Evolutionary conservation across 2,329 filamentous ascomycete genomes (phyloP).

Genomic region (Fusarium siculi): DNA sequence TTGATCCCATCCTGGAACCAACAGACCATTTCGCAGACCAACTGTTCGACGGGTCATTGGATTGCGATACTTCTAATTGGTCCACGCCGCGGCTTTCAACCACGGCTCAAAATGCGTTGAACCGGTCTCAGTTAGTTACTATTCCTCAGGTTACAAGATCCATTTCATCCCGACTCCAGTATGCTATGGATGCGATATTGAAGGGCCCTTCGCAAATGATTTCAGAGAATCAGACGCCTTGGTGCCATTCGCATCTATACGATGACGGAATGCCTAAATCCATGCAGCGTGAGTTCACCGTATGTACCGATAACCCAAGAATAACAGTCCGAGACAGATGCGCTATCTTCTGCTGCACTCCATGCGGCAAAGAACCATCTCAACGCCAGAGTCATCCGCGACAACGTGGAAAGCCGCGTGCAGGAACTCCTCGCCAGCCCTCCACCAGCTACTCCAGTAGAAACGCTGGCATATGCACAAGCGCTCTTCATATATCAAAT

Average conservation of each 20-base stretch:
- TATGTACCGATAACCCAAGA: no score
- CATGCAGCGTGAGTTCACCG: neutral
- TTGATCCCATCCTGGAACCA: neutral
- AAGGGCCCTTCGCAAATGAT: neutral
- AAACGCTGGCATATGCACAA: neutral
- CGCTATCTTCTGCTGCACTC: neutral
- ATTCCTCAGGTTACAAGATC: neutral
- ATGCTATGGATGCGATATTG: neutral
- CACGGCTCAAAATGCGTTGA: neutral
- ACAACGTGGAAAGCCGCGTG: neutral
- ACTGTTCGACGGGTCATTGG: neutral
- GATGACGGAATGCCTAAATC: neutral
- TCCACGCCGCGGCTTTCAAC: rapidly evolving
- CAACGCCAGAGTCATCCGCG: neutral
- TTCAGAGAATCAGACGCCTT: neutral
- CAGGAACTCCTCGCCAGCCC: neutral
- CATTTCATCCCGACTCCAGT: neutral
- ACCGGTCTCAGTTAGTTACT: neutral
- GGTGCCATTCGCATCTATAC: neutral
- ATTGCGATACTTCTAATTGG: neutral
- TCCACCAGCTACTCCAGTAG: neutral
- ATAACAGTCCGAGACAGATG: neutral
- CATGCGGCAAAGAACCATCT: neutral
- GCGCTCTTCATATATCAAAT: neutral
- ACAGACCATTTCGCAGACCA: neutral